Percentiles rank a stretch among this genome's conserved stretches.
Conservation (phyloP, 2,329 filamentous ascomycete species). For the Aspergillus transmontanensis region DNA sequence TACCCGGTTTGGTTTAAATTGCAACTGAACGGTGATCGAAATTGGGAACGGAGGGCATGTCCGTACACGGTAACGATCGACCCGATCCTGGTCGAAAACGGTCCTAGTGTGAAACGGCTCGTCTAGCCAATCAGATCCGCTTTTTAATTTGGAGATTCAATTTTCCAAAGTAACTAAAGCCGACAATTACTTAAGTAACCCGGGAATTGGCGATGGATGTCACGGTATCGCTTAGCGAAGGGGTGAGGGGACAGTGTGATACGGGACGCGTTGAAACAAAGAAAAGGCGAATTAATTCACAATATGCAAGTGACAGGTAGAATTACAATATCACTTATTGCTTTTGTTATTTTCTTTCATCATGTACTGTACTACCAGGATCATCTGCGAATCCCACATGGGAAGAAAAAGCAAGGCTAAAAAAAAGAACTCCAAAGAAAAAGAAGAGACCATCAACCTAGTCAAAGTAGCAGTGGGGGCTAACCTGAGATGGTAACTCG, state of each 20-base stretch:
- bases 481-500: too few relatives aligned
- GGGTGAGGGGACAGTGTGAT: background rate
- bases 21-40: background rate
- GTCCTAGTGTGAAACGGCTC: background rate
- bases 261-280: background rate
- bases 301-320: background rate
- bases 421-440: background rate
- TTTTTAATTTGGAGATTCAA: background rate
- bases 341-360: background rate
- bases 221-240: background rate
- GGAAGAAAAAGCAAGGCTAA: background rate
- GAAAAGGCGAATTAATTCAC: background rate
- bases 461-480: background rate
- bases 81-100: background rate
- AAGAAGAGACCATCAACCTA: background rate
- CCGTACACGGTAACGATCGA: background rate
- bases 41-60: background rate
- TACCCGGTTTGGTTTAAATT: slow-evolving; percentile 17
- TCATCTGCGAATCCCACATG: background rate
- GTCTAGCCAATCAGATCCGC: background rate
- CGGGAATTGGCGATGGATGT: background rate
- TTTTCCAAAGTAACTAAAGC: background rate
- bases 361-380: background rate
- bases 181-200: background rate
- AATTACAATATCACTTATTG: background rate